Evolutionary conservation across 2,329 filamentous ascomycete genomes (phyloP), one percentile per base, ranked within the genome.

Genomic region (Aspergillus sp.): DNA sequence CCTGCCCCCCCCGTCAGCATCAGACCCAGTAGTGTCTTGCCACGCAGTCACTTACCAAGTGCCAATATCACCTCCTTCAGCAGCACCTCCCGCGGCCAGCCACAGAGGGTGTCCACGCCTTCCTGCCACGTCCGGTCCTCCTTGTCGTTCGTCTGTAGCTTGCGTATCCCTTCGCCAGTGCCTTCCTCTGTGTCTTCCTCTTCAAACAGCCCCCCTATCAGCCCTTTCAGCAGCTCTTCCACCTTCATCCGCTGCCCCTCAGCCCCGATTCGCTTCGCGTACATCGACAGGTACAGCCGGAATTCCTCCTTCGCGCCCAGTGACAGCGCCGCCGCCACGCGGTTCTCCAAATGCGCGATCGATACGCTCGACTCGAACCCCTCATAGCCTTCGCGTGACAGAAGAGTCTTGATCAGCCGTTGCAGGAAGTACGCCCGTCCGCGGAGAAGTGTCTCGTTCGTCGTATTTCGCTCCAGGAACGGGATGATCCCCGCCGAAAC

Each of bases 211-310:
- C 83, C 82, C 5, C 88, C 86, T 30, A 93, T 68, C 26, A 98
- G 66, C 28, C 77, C 82, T 45, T 85, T 81, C 16, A 96, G 67
- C 7, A 98, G 67, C 64, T 98, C 93, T 55, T 96, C 89, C 2
- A 95, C 86, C 63, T 98, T 98, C 35, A 76, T 72, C 45, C 81
- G 78, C 32, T 89, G 66, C 0, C 86, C 86, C 58, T 98, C 93
- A 0, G 86, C 86, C 1, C 91, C 91, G 4, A 98, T 74, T 1
- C 91, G 79, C 64, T 95, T 96, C 3, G 88, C 89, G 52, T 98
- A 98, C 86, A 96, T 96, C 51, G 86, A 82, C n/a, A 98, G 67
- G 52, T 96, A 96, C 1, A 94, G 69, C 36, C 86, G 78, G 63
- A 96, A 98, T 56, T 98, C 91, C 37, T 96, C 88, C 47, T 78